Evolutionary conservation across 2,329 filamentous ascomycete species (phyloP), one percentile per base, ranked within the genome.

Genomic region (Colletotrichum higginsianum): DNA sequence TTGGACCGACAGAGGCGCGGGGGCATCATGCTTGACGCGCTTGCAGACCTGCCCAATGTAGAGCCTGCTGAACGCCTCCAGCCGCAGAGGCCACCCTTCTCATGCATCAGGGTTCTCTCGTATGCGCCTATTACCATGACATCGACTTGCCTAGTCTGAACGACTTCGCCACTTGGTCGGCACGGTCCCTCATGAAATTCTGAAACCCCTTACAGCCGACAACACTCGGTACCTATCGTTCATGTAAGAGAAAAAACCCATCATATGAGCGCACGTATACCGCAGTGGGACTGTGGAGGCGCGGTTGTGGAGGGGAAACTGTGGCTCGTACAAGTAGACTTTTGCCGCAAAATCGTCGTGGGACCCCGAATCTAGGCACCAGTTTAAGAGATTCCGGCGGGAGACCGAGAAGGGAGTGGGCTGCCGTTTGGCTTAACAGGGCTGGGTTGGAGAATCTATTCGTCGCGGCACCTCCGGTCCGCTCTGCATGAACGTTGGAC

Each of bases 311-410:
- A 38, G 26, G 53, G 18, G 12, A 56, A 56, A 56, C 11, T 35
- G 53, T 56, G 53, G 53, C 40, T 56, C 40, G 42, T 46, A 46
- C 2, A 46, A 16, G 50, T 35, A 42, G n/a, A 40, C 30, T 21
- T 26, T 42, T 23, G 26, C 30, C 23, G 40, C 38, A 40, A 47
- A n/a, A 15, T 60, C 40, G 30, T 18, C 26, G 49, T 50, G 38
- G 35, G 57, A 50, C 50, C 57, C 55, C 15, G 30, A 21, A 49
- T 26, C 57, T 42, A 67, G 65, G 57, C 65, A 67, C 23, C 65
- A 67, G 57, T 52, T 38, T 50, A 62, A 67, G 40, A 42, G 38
- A 62, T 67, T 26, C 49, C 30, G 57, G 49, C 11, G 9, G 53
- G 35, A 56, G 21, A 56, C 30, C 30, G 18, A n/a, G 21, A 15